Base-by-base conservation (phyloP, 768 basidiomycete genomes). In the Mycena galericulata region DNA sequence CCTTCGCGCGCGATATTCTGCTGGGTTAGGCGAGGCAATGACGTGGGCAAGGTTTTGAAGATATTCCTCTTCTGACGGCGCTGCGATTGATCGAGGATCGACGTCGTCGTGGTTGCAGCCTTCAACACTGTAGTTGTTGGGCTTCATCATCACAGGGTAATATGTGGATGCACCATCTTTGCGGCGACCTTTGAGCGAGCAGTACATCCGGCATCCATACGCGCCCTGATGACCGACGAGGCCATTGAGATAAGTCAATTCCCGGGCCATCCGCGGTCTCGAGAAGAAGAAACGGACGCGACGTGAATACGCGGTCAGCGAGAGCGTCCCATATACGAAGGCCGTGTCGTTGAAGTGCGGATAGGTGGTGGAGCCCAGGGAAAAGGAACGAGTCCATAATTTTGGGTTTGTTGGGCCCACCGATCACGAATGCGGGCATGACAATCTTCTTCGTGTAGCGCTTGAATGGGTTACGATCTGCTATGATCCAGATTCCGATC, bases 371-470 rank as follows among this genome's bases (percentile, higher is more conserved):
- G 8, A 80, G 30, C 1, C 73, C 74, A 0, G 74, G 71, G 47
- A 71, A 78, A 1, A 77, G 24, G 60, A 76, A 81, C 0, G 74
- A 79, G 12, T 82, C 75, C 0, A 76, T 32, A 24, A 68, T 70
- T 26, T 79, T 79, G 0, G 77, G 78, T 10, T 80, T 79, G 1
- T 78, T 75, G 0, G 75, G 81, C 0, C 82, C 79, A 20, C 77
- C 78, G 27, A 79, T 75, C 17, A 79, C 54, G 1, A 72, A 61
- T 18, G 75, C 76, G 36, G 77, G 78, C 51, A 81, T 6, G 8
- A 36, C 34, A 6, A 14, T 14, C 34, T 36, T 36, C 14, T 36
- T 36, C 6, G 6, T 36, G 34, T 36, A 36, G 6, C 34, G 34
- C 14, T 14, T 36, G 34, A 36, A n/a, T n/a, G 34, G 34, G 34